Evolutionary conservation across 2,329 filamentous ascomycete genomes (phyloP), one percentile per base, ranked within the genome.

Genomic region (Ceratocystis papillata): DNA sequence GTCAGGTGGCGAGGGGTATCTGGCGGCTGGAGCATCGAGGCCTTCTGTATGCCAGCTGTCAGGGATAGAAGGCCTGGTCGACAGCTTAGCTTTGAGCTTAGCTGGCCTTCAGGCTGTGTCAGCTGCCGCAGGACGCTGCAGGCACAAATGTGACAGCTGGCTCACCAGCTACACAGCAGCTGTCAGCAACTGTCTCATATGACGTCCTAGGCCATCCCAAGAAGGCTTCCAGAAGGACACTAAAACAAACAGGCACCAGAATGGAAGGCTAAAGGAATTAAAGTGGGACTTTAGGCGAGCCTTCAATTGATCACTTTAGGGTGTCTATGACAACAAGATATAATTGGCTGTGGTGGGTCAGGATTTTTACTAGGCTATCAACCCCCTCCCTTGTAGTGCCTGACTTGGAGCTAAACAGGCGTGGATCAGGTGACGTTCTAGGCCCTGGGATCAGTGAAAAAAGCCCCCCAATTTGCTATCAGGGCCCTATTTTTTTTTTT

Each of bases 151-250:
- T 4, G 28, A 3, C 28, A 37, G 15, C 7, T 22, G 17, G 8
- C 53, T 1, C 15, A 8, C 3, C 37, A 41, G 10, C 37, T 41
- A 3, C 2, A 12, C 1, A 37, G 8, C 37, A 41, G 37, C 37
- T 41, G 28, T 4, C 8, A n/a, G 3, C 22, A 28, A 3, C 1
- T 37, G 55, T 37, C 0, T 0, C 2, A 37, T 1, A 17, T n/a
- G 28, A n/a, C 5, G 7, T n/a, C 33, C 55, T 59, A 20, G 20
- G 33, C 30, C 17, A n/a, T n/a, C 6, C 25, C 5, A n/a, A 59
- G 55, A 59, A 59, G 55, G 55, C 55, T 59, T 59, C 55, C 55
- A 59, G 55, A 59, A 59, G 15, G 28, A n/a, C 55, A 20, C 55
- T 59, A 59, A 59, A 59, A 30, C 30, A 37, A 8, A 10, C 48